These are phyloP conservation scores for Microstroma glucosiphilum DNA, from an alignment of 1,284 basidiomycete genomes.

Conservation along the genomic window DNA sequence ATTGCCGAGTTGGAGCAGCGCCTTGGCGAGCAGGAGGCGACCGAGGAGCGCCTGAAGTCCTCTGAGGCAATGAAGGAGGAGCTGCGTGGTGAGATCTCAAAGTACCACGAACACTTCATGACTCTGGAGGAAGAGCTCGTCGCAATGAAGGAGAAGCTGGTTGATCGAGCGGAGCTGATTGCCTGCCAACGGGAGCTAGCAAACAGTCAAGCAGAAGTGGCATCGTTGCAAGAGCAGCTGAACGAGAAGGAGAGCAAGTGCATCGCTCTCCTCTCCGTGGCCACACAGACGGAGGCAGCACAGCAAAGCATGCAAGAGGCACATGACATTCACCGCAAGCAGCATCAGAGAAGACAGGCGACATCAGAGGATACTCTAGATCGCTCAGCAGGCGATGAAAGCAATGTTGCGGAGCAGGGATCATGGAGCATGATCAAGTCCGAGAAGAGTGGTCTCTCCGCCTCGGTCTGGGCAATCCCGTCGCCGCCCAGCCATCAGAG, in stretches of 20 bases:
- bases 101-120: constrained; percentile 24
- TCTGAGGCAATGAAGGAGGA: constrained; percentile 22
- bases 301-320: too few species aligned
- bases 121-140: constrained; percentile 32
- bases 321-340: too few species aligned
- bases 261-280: too few species aligned
- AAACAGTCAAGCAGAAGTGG: constrained; percentile 20
- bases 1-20: constrained; percentile 20
- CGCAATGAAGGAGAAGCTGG: constrained; percentile 26
- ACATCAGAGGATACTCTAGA: too few species aligned
- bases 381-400: too few species aligned
- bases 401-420: too few species aligned
- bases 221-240: constrained; percentile 20
- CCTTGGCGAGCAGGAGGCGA: constrained; percentile 18
- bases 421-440: too few species aligned
- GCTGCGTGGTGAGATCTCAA: constrained; percentile 16
- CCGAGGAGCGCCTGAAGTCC: constrained; percentile 16
- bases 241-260: constrained; percentile 2
- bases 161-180: constrained; percentile 20
- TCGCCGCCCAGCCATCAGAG: too few species aligned
- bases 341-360: too few species aligned
- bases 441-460: too few species aligned
- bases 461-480: too few species aligned
- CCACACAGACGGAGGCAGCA: too few species aligned
- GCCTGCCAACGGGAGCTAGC: constrained; percentile 16